Conservation (phyloP, 148 eudicot species). For the Rhododendron griersonianum region DNA sequence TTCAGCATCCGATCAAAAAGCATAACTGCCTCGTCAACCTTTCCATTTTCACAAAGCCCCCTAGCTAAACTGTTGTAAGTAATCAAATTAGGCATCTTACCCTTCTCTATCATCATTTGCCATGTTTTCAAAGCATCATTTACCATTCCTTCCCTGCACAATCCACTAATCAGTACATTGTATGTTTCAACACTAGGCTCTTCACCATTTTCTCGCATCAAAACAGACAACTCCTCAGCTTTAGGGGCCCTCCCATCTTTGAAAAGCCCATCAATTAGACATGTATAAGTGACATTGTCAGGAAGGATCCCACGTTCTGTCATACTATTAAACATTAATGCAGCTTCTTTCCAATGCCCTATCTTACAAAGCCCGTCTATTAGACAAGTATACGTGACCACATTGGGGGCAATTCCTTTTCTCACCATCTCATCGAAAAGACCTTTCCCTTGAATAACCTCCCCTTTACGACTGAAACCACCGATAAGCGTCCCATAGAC, state of each 20-base stretch:
- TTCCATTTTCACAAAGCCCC: conserved; percentile 54
- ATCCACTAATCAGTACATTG: conserved; percentile 46
- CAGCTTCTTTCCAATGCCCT: conserved; percentile 55
- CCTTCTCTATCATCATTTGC: conserved; percentile 52
- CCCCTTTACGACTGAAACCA: conserved; percentile 47
- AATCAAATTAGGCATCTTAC: conserved; percentile 38
- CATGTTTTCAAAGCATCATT: conserved; percentile 39
- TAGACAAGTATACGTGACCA: conserved; percentile 36
- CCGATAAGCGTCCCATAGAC: conserved; percentile 45
- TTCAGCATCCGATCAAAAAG: conserved; percentile 38
- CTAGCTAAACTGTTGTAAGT: conserved; percentile 42
- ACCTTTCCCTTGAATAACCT: conserved; percentile 39
- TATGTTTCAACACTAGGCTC: conserved; percentile 39
- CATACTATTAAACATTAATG: conserved; percentile 40
- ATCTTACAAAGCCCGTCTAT: conserved; percentile 35
- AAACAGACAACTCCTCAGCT: conserved; percentile 47
- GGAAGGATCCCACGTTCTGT: conserved; percentile 42
- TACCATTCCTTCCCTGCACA: conserved; percentile 47
- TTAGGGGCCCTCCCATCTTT: conserved; percentile 33
- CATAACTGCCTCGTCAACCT: conserved; percentile 47
- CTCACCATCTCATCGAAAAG: conserved; percentile 46
- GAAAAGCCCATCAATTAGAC: conserved; percentile 55
- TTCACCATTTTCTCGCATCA: conserved; percentile 56
- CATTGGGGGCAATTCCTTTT: conserved; percentile 48
- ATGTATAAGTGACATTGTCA: conserved; percentile 40